These are phyloP conservation scores for Solanum paucissectum DNA, from an alignment of 257 asterid genomes.

Conservation along the genomic window DNA sequence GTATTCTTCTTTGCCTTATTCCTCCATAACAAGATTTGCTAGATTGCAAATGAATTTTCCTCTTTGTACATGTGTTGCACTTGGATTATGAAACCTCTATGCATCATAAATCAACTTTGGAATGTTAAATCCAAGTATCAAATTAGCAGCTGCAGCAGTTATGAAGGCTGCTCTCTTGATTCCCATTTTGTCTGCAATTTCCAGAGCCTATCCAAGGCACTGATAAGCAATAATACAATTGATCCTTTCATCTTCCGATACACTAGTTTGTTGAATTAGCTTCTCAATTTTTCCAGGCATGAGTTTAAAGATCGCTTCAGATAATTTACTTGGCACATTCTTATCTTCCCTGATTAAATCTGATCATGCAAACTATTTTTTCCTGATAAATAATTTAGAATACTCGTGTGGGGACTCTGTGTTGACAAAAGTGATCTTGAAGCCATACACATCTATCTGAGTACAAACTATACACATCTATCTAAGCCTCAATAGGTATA, in stretches of 20 bases:
- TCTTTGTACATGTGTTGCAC: no score
- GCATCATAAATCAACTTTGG: conserved; percentile 36
- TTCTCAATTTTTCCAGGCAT: conserved; percentile 41
- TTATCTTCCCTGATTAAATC: conserved; percentile 22
- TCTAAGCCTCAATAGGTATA: no score
- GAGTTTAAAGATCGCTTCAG: conserved; percentile 18
- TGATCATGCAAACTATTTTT: not conserved
- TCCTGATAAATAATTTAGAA: conserved; percentile 4
- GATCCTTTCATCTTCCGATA: conserved; percentile 8
- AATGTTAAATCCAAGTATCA: conserved; percentile 32
- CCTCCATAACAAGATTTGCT: no score
- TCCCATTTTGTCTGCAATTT: conserved; percentile 27
- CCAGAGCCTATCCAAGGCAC: conserved; percentile 25
- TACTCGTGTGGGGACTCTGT: conserved; percentile 16
- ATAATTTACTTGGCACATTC: conserved; percentile 19
- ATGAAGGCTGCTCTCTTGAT: conserved; percentile 33
- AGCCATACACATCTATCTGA: not conserved
- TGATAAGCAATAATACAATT: conserved; percentile 41
- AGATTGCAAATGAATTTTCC: no score
- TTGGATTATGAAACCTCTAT: no score
- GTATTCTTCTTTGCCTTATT: no score
- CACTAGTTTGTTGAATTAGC: conserved; percentile 19
- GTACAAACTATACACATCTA: no score
- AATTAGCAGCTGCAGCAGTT: conserved; percentile 47
- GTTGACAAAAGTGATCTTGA: conserved; percentile 35